phyloP scores from a whole-genome alignment of 495 filamentous ascomycete species.

The Penicillium maclennaniae region DNA sequence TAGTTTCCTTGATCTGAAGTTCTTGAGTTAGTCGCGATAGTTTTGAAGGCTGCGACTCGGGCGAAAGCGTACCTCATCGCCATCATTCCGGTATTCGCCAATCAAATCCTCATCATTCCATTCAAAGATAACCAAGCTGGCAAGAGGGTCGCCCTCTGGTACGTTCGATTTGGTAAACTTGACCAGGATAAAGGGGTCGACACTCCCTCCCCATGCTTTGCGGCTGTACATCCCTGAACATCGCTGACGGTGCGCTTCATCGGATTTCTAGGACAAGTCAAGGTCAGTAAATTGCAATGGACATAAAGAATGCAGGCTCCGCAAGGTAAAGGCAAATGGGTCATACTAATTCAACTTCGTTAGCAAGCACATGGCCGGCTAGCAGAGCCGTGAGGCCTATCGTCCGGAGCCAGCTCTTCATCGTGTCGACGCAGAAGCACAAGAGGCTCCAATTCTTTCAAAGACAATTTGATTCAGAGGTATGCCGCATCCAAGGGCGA shows the following conservation, averaged over 20 bases:
- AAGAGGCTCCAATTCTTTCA: constrained; percentile 25
- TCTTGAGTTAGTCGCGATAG: constrained; percentile 13
- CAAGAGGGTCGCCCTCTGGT: constrained; percentile 62
- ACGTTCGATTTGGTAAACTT: constrained; percentile 65
- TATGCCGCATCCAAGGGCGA: constrained; percentile 15
- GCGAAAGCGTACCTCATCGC: constrained; percentile 32
- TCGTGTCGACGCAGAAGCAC: constrained; percentile 35
- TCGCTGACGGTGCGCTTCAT: constrained; percentile 73
- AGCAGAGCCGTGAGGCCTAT: constrained; percentile 47
- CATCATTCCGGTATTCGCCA: constrained; percentile 46
- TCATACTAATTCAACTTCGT: constrained; percentile 62
- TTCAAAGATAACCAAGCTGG: constrained; percentile 89
- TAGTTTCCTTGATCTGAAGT: constrained; percentile 57
- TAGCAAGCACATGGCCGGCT: constrained; percentile 52
- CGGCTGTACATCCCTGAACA: constrained; percentile 97
- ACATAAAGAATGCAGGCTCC: not conserved
- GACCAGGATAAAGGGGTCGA: constrained; percentile 83
- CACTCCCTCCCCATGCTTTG: constrained; percentile 80
- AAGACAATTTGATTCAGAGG: constrained; percentile 5
- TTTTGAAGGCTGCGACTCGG: not conserved
- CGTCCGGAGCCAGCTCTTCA: constrained; percentile 53
- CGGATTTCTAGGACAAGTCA: constrained; percentile 55
- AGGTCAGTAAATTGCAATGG: constrained; percentile 9
- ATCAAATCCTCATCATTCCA: constrained; percentile 81
- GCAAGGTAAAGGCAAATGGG: constrained; percentile 1